Evolutionary conservation across 352 stramenopile genomes (phyloP), one percentile per base, ranked within the genome.

Genomic region (Phytopythium mirpurense): DNA sequence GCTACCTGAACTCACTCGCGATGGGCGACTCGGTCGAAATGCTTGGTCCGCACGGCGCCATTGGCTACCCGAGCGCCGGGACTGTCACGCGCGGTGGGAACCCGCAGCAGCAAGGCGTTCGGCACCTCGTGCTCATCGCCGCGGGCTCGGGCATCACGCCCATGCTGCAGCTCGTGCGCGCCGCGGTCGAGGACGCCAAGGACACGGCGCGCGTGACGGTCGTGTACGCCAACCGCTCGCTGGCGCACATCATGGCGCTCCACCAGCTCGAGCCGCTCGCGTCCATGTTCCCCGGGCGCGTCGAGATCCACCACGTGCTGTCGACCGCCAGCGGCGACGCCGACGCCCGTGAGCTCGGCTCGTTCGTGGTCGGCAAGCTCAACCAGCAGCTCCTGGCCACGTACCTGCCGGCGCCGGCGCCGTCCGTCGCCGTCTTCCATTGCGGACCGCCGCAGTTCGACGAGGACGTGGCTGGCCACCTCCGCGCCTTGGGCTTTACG

Each of bases 161-260:
- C 0, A 92, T 95, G 82, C 78, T 95, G 27, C 79, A 93, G 58
- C 53, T 95, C 27, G 73, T 93, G 31, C 79, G 82, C 23, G 73
- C 73, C 8, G 64, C 79, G 29, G 71, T 93, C 46, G 81, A 93
- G 54, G 75, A 70, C 29, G 54, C 19, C 7, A 64, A 70, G 27
- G 78, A 89, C 47, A 51, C 51, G 27, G 75, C 80, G n/a, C 81
- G 74, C 41, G 67, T 95, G 35, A 90, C 77, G 58, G 49, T 93
- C 5, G 59, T 95, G 42, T 75, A 92, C 56, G 89, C 74, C 45
- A 95, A 88, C 48, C 74, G 68, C 34, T 84, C 74, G 51, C 65
- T 85, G 9, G 70, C 65, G 38, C 66, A 88, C 59, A 68, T 91
- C 51, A 92, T 92, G 21, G 78, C 78, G 15, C 72, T 84, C 5